phyloP scores from a whole-genome alignment of 2,329 filamentous ascomycete genomes.

The Pseudopyricularia cyperi region DNA sequence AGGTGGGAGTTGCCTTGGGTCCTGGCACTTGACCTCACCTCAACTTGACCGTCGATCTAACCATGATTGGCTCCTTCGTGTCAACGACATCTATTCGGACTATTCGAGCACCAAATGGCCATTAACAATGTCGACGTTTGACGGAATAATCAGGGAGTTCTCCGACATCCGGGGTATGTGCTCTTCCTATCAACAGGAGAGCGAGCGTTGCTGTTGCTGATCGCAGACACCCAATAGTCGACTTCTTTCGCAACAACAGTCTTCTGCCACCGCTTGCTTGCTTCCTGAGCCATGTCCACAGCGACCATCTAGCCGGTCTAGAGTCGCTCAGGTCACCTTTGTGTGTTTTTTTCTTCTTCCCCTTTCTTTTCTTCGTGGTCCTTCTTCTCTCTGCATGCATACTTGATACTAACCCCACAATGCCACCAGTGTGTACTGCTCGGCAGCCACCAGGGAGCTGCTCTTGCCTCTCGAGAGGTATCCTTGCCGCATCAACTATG shows the following conservation, averaged over 20 bases:
- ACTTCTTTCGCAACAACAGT: constrained; percentile 59
- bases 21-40: too few relatives aligned
- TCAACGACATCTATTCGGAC: not conserved
- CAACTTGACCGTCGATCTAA: not conserved
- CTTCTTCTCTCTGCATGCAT: not conserved
- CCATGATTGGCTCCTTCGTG: not conserved
- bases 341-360: constrained; percentile 18
- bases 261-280: constrained; percentile 58
- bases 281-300: constrained; percentile 88
- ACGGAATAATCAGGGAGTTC: constrained; percentile 2
- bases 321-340: constrained; percentile 68
- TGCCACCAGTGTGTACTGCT: constrained; percentile 66
- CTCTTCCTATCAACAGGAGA: not conserved
- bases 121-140: constrained; percentile 1
- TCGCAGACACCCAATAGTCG: constrained; percentile 39
- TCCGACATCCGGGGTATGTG: not conserved
- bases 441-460: constrained; percentile 67
- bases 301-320: constrained; percentile 73
- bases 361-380: not conserved
- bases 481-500: constrained; percentile 69
- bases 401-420: not conserved
- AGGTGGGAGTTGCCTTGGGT: too few relatives aligned
- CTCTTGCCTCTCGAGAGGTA: constrained; percentile 69
- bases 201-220: not conserved
- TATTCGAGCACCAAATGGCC: not conserved